A percentile compares a stretch with the other conserved stretches of the same genome.
phyloP scores from a whole-genome alignment of 495 filamentous ascomycete genomes.

The Chaetomium cochliodes region DNA sequence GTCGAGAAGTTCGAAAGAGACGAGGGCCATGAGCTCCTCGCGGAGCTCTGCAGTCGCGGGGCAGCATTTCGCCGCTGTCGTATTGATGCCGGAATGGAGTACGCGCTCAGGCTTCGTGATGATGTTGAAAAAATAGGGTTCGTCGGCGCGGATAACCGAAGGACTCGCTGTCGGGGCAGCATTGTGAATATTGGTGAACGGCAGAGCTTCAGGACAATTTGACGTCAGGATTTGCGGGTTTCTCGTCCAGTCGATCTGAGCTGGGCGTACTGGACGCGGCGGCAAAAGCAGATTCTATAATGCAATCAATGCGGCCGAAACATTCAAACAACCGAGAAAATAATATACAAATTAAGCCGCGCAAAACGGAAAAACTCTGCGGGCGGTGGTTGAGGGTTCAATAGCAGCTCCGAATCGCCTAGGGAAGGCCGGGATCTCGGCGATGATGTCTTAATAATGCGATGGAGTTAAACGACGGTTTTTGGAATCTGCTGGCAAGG shows the following conservation, averaged over 20 bases:
- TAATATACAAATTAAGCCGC: conserved; percentile 24
- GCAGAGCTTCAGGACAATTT: conserved; percentile 18
- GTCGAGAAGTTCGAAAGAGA: conserved; percentile 43
- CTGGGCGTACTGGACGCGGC: background rate
- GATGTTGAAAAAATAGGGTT: conserved; percentile 19
- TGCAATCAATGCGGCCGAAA: conserved; percentile 3
- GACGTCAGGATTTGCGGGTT: conserved; percentile 29
- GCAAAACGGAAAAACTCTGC: background rate
- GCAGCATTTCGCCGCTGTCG: conserved; percentile 21
- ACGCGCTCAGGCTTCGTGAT: conserved; percentile 22
- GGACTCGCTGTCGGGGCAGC: conserved; percentile 38
- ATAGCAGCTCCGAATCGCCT: conserved; percentile 21
- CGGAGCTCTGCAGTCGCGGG: conserved; percentile 17
- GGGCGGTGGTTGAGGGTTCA: conserved; percentile 16
- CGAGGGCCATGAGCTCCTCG: conserved; percentile 24
- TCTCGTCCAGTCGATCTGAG: conserved; percentile 1
- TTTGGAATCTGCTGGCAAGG: conserved; percentile 26
- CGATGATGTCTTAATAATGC: conserved; percentile 37
- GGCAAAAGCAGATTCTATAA: background rate
- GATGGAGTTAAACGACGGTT: conserved; percentile 11
- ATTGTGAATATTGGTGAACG: conserved; percentile 25
- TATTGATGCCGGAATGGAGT: conserved; percentile 22
- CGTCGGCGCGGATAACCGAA: conserved; percentile 30
- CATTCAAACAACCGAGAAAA: conserved; percentile 1
- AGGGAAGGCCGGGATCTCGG: conserved; percentile 23